Conservation (phyloP, 495 filamentous ascomycete species). For the Tuber umbilicatum region DNA sequence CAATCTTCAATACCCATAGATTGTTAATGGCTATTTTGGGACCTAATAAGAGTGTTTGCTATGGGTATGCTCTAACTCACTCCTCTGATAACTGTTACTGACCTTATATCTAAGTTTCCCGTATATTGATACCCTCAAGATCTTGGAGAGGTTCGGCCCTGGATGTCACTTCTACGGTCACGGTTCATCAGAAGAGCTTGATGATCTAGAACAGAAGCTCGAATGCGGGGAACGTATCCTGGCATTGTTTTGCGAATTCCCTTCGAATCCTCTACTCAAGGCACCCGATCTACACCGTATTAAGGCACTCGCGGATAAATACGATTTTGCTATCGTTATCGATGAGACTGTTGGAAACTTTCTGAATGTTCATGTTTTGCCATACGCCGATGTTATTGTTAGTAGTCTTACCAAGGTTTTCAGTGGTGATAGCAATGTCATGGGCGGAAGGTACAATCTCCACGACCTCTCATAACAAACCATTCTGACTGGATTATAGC, state of each 20-base stretch:
- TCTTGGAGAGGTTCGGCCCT: constrained; percentile 87
- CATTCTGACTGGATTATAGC: constrained; percentile 43
- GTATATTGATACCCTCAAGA: constrained; percentile 93
- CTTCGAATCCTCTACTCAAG: constrained; percentile 80
- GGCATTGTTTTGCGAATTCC: constrained; percentile 88
- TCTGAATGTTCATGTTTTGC: constrained; percentile 86
- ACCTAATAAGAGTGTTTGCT: constrained; percentile 61
- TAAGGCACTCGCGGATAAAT: constrained; percentile 66
- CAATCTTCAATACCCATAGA: constrained; percentile 84
- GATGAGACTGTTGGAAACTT: constrained; percentile 97
- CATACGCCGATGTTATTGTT: constrained; percentile 81
- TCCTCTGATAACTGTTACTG: constrained; percentile 39
- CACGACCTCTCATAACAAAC: background rate
- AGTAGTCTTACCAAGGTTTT: constrained; percentile 96
- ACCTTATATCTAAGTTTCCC: constrained; percentile 60
- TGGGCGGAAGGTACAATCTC: constrained; percentile 65
- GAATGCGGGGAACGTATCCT: constrained; percentile 69
- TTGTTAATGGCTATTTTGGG: constrained; percentile 55
- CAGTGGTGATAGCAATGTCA: constrained; percentile 94
- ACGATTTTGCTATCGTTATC: constrained; percentile 83
- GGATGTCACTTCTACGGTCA: constrained; percentile 87
- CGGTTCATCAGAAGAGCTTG: constrained; percentile 71
- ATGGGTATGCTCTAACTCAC: constrained; percentile 48
- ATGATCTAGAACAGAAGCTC: constrained; percentile 72
- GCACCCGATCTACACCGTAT: constrained; percentile 80